Conservation (phyloP, 2,329 filamentous ascomycete genomes). For the Aspergillus sp. region DNA sequence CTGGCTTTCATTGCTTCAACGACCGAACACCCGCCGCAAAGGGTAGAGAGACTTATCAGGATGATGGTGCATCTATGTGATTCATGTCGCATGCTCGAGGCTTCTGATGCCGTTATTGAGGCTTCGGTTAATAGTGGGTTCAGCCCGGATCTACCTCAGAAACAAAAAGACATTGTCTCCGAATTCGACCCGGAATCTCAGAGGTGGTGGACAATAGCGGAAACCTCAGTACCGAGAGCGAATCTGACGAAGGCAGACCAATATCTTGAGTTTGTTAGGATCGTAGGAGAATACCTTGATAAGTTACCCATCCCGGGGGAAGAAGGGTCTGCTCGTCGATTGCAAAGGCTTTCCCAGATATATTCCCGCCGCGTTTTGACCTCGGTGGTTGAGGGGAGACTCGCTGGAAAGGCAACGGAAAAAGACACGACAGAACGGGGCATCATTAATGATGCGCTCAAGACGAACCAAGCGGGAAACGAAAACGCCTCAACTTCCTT, state of each 20-base stretch:
- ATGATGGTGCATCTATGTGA: slow-evolving; percentile 43
- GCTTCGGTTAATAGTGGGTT: slow-evolving; percentile 40
- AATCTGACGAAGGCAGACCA: slow-evolving; percentile 31
- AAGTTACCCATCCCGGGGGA: slow-evolving; percentile 18
- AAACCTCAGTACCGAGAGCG: slow-evolving; percentile 17
- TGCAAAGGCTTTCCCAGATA: slow-evolving; percentile 22
- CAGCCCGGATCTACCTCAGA: slow-evolving; percentile 24
- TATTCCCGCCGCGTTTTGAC: slow-evolving; percentile 28
- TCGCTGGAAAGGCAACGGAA: background rate
- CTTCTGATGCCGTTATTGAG: slow-evolving; percentile 33
- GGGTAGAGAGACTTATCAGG: slow-evolving; percentile 36
- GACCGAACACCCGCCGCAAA: slow-evolving; percentile 25
- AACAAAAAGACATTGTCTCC: slow-evolving; percentile 29
- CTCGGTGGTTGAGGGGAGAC: slow-evolving; percentile 18
- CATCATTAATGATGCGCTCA: background rate
- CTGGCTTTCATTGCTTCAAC: slow-evolving; percentile 39
- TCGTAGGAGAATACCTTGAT: slow-evolving; percentile 29
- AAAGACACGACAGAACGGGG: background rate
- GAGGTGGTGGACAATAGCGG: slow-evolving; percentile 31
- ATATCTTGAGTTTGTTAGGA: slow-evolving; percentile 33
- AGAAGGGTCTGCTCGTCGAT: slow-evolving; percentile 15
- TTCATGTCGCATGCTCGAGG: slow-evolving; percentile 29
- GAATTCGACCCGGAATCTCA: slow-evolving; percentile 22
- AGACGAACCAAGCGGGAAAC: background rate
- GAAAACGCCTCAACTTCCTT: background rate